Percentiles rank a stretch among this genome's conserved stretches.
Conservation (phyloP, 2,329 filamentous ascomycete genomes). For the Dryadomyces quercus-mongolicae region DNA sequence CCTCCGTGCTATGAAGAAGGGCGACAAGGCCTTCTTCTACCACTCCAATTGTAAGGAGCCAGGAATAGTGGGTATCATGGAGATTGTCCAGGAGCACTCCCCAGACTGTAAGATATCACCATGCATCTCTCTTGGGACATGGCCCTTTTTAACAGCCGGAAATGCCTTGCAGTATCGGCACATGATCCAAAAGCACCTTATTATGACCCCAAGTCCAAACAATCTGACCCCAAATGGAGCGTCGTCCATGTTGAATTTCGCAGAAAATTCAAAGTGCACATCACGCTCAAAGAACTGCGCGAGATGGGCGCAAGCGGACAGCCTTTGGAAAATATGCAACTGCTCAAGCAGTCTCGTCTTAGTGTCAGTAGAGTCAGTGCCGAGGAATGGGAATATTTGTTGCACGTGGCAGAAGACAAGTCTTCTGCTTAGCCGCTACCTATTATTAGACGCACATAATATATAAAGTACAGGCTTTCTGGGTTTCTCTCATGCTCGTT, state of each 20-base stretch:
- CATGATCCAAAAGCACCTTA: conserved; percentile 65
- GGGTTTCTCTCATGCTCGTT: conserved; percentile 10
- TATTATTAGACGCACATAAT: neutral
- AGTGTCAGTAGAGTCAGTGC: conserved; percentile 62
- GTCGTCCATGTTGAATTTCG: conserved; percentile 82
- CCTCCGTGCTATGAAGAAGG: conserved; percentile 79
- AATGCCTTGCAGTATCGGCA: conserved; percentile 42
- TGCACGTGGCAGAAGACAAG: conserved; percentile 35
- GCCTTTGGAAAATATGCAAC: conserved; percentile 63
- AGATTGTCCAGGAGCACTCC: conserved; percentile 74
- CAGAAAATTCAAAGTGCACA: conserved; percentile 62
- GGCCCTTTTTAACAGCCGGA: neutral
- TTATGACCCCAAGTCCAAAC: conserved; percentile 66
- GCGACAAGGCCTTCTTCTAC: conserved; percentile 93
- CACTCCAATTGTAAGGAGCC: conserved; percentile 88
- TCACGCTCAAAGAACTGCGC: conserved; percentile 62
- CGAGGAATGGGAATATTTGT: conserved; percentile 54
- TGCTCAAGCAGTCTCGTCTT: conserved; percentile 68
- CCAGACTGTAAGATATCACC: conserved; percentile 54
- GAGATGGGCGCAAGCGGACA: conserved; percentile 41
- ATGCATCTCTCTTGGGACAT: neutral
- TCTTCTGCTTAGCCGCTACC: neutral
- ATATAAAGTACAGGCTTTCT: too few species aligned
- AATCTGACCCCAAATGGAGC: conserved; percentile 67
- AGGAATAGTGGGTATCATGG: conserved; percentile 78